phyloP scores from a whole-genome alignment of 163 green algal genomes.

The Scenedesmus sp. region DNA sequence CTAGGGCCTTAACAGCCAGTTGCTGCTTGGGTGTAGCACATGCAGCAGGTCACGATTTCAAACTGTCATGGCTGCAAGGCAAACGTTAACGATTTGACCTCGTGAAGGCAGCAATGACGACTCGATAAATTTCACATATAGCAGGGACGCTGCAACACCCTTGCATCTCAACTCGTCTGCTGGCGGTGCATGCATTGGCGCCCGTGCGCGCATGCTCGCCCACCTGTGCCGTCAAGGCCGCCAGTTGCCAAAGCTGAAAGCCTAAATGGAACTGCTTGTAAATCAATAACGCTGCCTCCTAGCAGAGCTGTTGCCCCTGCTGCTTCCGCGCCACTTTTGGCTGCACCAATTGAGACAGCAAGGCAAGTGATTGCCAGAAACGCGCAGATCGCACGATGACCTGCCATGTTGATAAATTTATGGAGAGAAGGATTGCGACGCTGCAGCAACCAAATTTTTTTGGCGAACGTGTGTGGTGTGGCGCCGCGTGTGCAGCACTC shows the following conservation, averaged over 20 bases:
- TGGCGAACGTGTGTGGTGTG: background rate
- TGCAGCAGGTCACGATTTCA: too few species aligned
- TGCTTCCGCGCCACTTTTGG: conserved; percentile 6
- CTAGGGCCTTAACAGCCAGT: too few species aligned
- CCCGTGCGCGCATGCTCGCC: background rate
- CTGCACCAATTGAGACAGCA: background rate
- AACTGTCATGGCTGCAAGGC: too few species aligned
- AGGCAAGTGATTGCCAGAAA: background rate
- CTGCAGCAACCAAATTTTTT: background rate
- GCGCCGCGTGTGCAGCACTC: background rate
- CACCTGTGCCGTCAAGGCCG: background rate
- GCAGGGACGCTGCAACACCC: too few species aligned
- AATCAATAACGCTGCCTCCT: background rate
- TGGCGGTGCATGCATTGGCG: background rate
- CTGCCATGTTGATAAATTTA: too few species aligned
- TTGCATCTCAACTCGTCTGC: background rate
- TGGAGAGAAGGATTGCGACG: too few species aligned
- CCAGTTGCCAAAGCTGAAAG: background rate
- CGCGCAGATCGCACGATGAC: background rate
- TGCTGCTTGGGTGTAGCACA: too few species aligned
- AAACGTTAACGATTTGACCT: too few species aligned
- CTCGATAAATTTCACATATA: too few species aligned
- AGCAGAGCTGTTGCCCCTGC: background rate
- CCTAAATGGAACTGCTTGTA: background rate
- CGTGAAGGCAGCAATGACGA: too few species aligned